These are phyloP conservation scores for Populus hybrid DNA, from an alignment of 441 rosid genomes.

Conservation along the genomic window DNA sequence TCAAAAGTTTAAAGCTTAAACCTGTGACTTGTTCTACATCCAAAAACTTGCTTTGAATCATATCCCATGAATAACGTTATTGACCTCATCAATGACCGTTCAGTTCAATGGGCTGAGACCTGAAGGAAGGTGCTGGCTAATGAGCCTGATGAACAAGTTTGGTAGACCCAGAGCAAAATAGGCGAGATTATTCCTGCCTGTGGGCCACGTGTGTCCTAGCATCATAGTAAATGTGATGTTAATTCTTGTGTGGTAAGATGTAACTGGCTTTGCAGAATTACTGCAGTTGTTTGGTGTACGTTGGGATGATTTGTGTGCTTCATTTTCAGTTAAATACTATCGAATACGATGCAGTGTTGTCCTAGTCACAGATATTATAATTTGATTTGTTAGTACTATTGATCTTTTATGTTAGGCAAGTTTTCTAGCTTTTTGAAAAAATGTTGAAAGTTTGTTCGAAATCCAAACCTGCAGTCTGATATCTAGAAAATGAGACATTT, in stretches of 20 bases:
- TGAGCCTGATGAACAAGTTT: background rate
- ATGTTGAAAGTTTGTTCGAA: background rate
- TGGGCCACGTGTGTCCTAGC: background rate
- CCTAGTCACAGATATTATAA: background rate
- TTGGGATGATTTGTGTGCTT: background rate
- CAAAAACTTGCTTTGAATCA: too few relatives aligned
- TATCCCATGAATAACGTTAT: too few relatives aligned
- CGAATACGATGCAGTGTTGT: background rate
- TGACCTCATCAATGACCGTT: background rate
- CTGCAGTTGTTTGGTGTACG: background rate
- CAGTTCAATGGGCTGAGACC: background rate
- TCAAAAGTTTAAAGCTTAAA: too few relatives aligned
- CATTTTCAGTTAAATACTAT: background rate
- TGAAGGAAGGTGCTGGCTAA: background rate
- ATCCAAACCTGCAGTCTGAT: background rate
- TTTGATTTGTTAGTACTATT: background rate
- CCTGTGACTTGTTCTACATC: too few relatives aligned
- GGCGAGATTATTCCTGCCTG: background rate
- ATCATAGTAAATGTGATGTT: background rate
- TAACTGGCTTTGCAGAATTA: background rate
- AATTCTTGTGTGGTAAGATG: background rate
- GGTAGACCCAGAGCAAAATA: background rate
- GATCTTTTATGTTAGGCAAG: background rate
- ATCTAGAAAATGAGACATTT: background rate
- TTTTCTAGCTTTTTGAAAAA: background rate